Evolutionary conservation across 768 basidiomycete genomes (phyloP), one percentile per base, ranked within the genome.

Genomic region (Boletus vermiculosoides): DNA sequence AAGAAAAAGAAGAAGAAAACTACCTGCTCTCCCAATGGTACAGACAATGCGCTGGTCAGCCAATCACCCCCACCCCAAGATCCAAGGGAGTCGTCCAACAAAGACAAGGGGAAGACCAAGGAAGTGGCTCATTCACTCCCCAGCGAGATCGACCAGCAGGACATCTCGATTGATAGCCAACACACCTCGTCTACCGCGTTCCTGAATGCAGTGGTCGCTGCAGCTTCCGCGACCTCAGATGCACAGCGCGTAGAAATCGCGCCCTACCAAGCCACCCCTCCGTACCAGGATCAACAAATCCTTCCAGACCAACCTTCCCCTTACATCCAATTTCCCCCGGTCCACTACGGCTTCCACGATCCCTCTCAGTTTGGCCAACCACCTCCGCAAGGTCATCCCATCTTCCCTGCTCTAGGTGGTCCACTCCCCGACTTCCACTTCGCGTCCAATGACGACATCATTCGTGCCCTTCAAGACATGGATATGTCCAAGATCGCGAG

Each of bases 401-500:
- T 51, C 50, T 71, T 63, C 48, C 62, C 68, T 13, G 52, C 55
- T 30, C 30, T 68, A 6, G 61, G 51, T 15, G 61, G 55, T 2
- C 61, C 65, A 4, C 58, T 74, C 40, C 72, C 75, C 16, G 77
- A 76, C 25, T 66, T 79, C n/a, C 70, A 68, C 28, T 74, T 74
- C 54, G 77, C 78, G 13, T 86, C 86, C 25, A 88, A 83, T 63
- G 90, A 92, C 47, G 87, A 90, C 57, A 81, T 92, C 45, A 73
- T 91, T 44, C 87, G 85, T 34, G 84, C 83, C 12, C 71, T 92
- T 48, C 88, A 91, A 67, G 83, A 85, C 47, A 74, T 91, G 58
- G 90, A 92, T 62, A 61, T 73, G 11, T 78, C 85, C 50, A 89
- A 85, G 73, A 81, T 92, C 54, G 82, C 87, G 0, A 79, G 76